Conservation (phyloP, 108 stramenopile species). For the Cyclotella choctawhatcheeana region DNA sequence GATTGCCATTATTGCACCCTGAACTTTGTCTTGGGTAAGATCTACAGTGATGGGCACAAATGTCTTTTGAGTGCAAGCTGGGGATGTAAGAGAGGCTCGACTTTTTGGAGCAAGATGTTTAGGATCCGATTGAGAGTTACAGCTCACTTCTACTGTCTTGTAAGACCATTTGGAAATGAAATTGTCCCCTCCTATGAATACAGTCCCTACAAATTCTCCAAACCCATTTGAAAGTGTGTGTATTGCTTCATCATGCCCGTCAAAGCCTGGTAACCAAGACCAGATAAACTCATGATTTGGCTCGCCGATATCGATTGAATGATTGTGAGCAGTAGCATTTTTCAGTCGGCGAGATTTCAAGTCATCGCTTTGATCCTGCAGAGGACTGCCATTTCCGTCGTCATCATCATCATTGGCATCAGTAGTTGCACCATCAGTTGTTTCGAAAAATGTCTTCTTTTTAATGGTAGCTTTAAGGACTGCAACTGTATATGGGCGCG, state of each 20-base stretch:
- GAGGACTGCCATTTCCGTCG: conserved; percentile 21
- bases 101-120: conserved; percentile 30
- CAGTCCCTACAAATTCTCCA: conserved; percentile 73
- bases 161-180: conserved; percentile 85
- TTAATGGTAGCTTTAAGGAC: conserved; percentile 79
- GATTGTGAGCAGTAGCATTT: not conserved
- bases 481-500: conserved; percentile 83
- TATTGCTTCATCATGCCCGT: conserved; percentile 89
- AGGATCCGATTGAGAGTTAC: conserved; percentile 33
- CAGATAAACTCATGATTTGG: conserved; percentile 83
- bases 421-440: too few relatives aligned
- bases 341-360: conserved; percentile 31
- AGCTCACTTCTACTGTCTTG: conserved; percentile 53
- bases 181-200: conserved; percentile 94
- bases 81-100: conserved; percentile 24
- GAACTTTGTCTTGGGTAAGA: conserved; percentile 67
- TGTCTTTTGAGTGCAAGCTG: conserved; percentile 49
- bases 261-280: conserved; percentile 96
- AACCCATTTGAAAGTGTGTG: conserved; percentile 89
- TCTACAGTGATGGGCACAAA: conserved; percentile 73
- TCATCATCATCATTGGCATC: too few relatives aligned
- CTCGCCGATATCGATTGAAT: conserved; percentile 33
- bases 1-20: conserved; percentile 87
- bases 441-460: conserved; percentile 44
- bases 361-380: not conserved